Conservation (phyloP, 371 early-diverging fungal species). For the Enterospora canceri region DNA sequence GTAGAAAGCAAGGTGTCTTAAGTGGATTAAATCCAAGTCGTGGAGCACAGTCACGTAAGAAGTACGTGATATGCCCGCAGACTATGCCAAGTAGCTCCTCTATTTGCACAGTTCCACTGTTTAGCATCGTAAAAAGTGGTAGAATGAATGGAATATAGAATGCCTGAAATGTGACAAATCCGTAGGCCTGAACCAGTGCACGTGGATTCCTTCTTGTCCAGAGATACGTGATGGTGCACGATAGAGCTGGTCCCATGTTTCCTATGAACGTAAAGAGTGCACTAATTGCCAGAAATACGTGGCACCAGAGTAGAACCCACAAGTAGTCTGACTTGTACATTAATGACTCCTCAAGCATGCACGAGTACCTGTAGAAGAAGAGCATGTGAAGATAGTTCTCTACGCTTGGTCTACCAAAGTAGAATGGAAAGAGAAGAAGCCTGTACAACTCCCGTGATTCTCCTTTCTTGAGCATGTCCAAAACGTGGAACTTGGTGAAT, state of each 20-base stretch:
- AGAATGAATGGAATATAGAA: constrained; percentile 56
- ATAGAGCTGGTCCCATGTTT: constrained; percentile 46
- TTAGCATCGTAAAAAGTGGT: constrained; percentile 46
- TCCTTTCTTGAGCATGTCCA: constrained; percentile 20
- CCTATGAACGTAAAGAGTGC: constrained; percentile 33
- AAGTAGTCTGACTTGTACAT: constrained; percentile 52
- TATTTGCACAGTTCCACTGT: constrained; percentile 36
- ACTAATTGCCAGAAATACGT: constrained; percentile 19
- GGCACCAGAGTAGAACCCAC: constrained; percentile 45
- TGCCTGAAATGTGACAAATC: constrained; percentile 53
- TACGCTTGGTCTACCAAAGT: constrained; percentile 50
- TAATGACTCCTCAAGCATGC: constrained; percentile 54
- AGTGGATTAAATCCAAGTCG: constrained; percentile 45
- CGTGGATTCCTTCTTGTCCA: constrained; percentile 57
- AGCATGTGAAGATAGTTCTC: constrained; percentile 52
- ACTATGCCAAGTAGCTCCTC: constrained; percentile 56
- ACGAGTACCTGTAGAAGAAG: constrained; percentile 55
- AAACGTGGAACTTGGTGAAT: constrained; percentile 46
- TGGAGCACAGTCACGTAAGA: constrained; percentile 49
- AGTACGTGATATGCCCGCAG: constrained; percentile 55
- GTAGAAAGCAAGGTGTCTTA: constrained; percentile 50
- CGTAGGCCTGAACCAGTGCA: constrained; percentile 53
- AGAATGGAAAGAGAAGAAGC: constrained; percentile 52
- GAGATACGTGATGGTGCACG: constrained; percentile 54
- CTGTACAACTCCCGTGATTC: constrained; percentile 38